A percentile compares a stretch with the other conserved stretches of the same genome.
phyloP scores from a whole-genome alignment of 768 basidiomycete species.

The Leccinum subgranulosum region DNA sequence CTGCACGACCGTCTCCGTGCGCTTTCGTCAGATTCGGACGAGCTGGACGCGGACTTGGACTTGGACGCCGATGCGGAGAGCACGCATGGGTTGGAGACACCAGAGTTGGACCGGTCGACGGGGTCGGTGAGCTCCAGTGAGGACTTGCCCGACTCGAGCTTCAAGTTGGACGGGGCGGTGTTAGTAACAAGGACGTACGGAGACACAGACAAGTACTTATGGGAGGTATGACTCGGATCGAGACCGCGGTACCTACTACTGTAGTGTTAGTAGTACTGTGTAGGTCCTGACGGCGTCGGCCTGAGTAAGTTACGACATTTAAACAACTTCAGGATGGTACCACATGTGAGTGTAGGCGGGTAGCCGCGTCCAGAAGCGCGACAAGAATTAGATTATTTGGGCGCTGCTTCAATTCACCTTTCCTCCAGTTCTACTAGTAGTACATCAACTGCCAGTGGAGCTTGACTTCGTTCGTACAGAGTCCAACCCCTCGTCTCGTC shows the following conservation, averaged over 20 bases:
- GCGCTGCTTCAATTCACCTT: too few relatives aligned
- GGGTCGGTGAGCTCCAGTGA: not conserved
- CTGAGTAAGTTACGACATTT: too few relatives aligned
- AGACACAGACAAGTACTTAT: not conserved
- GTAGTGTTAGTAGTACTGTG: too few relatives aligned
- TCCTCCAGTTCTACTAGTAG: too few relatives aligned
- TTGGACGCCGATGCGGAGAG: not conserved
- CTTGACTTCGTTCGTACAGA: too few relatives aligned
- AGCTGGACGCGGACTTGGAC: not conserved
- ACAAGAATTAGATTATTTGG: too few relatives aligned
- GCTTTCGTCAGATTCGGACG: not conserved
- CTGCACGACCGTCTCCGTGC: not conserved
- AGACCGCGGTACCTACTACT: not conserved
- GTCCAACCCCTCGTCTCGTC: too few relatives aligned
- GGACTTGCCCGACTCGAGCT: conserved; percentile 1
- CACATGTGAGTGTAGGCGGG: too few relatives aligned
- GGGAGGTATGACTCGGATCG: not conserved
- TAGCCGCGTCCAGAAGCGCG: too few relatives aligned
- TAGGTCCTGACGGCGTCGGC: too few relatives aligned
- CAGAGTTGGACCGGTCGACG: not conserved
- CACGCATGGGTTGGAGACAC: not conserved
- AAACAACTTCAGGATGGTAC: too few relatives aligned
- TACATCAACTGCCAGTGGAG: too few relatives aligned
- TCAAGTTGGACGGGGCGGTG: not conserved
- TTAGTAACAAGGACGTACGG: not conserved